A percentile compares a stretch with the other conserved stretches of the same genome.
phyloP scores from a whole-genome alignment of 768 basidiomycete genomes.

The Kwoniella mangroviensis region DNA sequence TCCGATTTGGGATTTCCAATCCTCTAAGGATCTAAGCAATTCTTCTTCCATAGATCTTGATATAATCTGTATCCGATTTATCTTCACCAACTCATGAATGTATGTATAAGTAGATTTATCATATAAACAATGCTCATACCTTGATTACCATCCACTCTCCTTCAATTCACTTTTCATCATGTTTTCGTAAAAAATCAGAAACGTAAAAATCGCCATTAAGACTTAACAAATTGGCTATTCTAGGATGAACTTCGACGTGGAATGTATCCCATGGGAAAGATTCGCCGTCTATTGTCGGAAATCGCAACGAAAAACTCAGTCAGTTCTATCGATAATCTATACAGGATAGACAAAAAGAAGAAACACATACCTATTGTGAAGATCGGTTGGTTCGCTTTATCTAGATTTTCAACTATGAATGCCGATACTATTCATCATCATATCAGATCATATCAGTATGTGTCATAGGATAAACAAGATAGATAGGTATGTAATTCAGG shows the following conservation, averaged over 20 bases:
- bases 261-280: slow-evolving; percentile 46
- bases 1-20: too few relatives aligned
- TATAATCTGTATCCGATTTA: too few relatives aligned
- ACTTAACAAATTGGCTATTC: slow-evolving; percentile 46
- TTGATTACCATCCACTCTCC: too few relatives aligned
- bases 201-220: slow-evolving; percentile 48
- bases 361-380: slow-evolving; percentile 49
- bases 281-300: slow-evolving; percentile 50
- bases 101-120: background rate
- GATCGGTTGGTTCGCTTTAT: slow-evolving; percentile 35
- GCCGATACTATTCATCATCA: slow-evolving; percentile 43
- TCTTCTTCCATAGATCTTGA: too few relatives aligned
- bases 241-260: slow-evolving; percentile 53
- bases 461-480: too few relatives aligned
- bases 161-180: slow-evolving; percentile 20
- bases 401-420: slow-evolving; percentile 48
- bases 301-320: slow-evolving; percentile 5
- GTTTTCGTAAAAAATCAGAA: slow-evolving; percentile 47
- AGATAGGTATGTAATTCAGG: too few relatives aligned
- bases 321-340: background rate
- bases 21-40: too few relatives aligned
- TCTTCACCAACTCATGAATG: too few relatives aligned
- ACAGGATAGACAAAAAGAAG: background rate
- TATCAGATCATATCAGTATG: background rate
- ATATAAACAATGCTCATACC: background rate